Conservation (phyloP, 1,284 basidiomycete genomes). For the Malassezia slooffiae region DNA sequence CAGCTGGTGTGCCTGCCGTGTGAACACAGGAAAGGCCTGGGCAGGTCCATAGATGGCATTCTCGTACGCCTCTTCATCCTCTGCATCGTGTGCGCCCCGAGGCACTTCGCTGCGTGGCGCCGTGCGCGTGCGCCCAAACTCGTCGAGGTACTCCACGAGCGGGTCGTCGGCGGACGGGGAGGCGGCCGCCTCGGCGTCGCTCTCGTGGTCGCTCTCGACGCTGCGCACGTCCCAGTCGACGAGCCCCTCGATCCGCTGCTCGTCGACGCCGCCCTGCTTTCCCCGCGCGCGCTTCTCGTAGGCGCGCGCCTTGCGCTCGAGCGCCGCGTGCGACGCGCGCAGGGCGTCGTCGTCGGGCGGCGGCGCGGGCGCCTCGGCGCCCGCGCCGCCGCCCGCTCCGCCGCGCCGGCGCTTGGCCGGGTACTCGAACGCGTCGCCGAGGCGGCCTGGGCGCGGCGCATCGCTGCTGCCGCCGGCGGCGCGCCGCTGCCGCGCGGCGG, state of each 20-base stretch:
- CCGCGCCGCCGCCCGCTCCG: too few relatives aligned
- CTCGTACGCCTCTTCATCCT: slow-evolving; percentile 5
- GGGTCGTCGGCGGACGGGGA: slow-evolving; percentile 55
- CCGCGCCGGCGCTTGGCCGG: too few relatives aligned
- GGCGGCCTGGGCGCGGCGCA: background rate
- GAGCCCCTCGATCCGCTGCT: slow-evolving; percentile 54
- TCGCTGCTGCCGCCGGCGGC: background rate
- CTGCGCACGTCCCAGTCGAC: slow-evolving; percentile 74
- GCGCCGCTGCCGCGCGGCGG: slow-evolving; percentile 15
- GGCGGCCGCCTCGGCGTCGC: slow-evolving; percentile 41
- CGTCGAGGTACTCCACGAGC: slow-evolving; percentile 70
- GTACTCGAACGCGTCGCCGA: too few relatives aligned
- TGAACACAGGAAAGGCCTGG: slow-evolving; percentile 68
- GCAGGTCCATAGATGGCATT: slow-evolving; percentile 27
- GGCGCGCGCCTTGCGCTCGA: slow-evolving; percentile 68
- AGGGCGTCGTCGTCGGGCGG: too few relatives aligned
- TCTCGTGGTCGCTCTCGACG: slow-evolving; percentile 51
- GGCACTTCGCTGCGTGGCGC: slow-evolving; percentile 66
- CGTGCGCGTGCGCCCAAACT: slow-evolving; percentile 65
- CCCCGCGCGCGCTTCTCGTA: slow-evolving; percentile 72
- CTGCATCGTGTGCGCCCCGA: slow-evolving; percentile 36
- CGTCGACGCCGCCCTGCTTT: slow-evolving; percentile 62
- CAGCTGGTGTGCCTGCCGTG: too few relatives aligned
- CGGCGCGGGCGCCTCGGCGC: too few relatives aligned
- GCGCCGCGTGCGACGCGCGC: slow-evolving; percentile 55